Base-by-base conservation (phyloP, 495 filamentous ascomycete species). In the Thozetella sp. region DNA sequence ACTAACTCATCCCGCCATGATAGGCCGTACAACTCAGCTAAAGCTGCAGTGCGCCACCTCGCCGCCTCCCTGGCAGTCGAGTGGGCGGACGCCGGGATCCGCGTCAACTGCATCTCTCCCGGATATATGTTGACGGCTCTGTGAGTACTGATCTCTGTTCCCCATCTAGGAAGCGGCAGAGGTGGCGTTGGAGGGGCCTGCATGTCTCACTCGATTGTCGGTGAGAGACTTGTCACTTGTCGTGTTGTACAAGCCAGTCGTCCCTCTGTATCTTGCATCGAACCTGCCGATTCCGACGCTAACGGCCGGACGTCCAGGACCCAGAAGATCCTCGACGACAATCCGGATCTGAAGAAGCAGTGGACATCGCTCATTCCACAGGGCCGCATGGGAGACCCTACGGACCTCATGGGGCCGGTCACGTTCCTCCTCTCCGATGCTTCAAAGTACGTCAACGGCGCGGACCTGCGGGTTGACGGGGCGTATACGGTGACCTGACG, bases 111-210 rank as follows among this genome's bases (percentile, higher is more conserved):
- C 69, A 96, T 97, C 68, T 90, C 86, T 58, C 93, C 93, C 0
- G 93, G 93, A 20, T 97, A 97, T 73, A 96, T 97, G 93, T 76
- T 97, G 63, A 98, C 94, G 20, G 92, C 93, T 51, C 74, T 98
- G 92, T 92, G 75, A 81, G 83, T 81, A 23, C 43, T 50, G 27
- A 20, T 51, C 15, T 34, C 30, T 13, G 23, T 24, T 25, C 26
- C 1, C 52, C 46, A 11, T 15, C 19, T 46, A 25, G 24, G 6
- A 20, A 34, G n/a, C n/a, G n/a, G n/a, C n/a, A n/a, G 6, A 19
- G 43, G 3, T 48, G n/a, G 3, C 20, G 9, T 9, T 11, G 43
- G 43, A 9, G 9, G 11, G 4, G 43, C 17, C 43, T 48, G 43
- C 10, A 48, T 48, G 43, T 48, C 43, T 48, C 43, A 48, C 9